Evolutionary conservation across 495 filamentous ascomycete species (phyloP), one percentile per base, ranked within the genome.

Genomic region (Trichoderma virens): DNA sequence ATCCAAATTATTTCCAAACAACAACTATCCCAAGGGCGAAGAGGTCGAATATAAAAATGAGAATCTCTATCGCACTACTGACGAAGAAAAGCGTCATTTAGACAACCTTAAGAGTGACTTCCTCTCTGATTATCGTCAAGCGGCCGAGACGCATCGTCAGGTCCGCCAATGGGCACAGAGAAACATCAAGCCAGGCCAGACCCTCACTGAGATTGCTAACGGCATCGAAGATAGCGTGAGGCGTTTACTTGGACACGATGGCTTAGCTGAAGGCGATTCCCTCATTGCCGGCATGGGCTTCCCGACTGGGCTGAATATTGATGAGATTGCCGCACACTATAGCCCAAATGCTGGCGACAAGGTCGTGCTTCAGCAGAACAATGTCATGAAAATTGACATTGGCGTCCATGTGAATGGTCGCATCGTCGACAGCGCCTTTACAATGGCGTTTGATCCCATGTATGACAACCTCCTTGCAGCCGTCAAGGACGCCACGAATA

Each of bases 371-470:
- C 81, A 90, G 69, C 76, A 94, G 61, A 85, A 86, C 47, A 90
- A 96, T 75, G 91, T 96, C 30, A 86, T 96, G 88, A 95, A 92
- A 72, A 88, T 96, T 54, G 92, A 96, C 73, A 91, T 96, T 66
- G 92, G 92, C 39, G 90, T 93, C 5, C 92, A 96, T 67, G 83
- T 96, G 69, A 94, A 92, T 70, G 92, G 92, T 9, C 82, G 89
- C 62, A 96, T 96, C 70, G 89, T 96, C 30, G 92, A 96, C 76
- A 92, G 89, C 74, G 92, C 92, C 5, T 96, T 96, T 73, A 96
- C 92, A 13, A 83, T 96, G 81, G 79, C 91, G 16, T 94, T 91
- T 67, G 88, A 96, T 71, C 90, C 87, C 0, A 85, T 86, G 60
- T 96, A 95, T 71, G 92, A 96, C 70, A 89, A 88, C 65, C 80